Conservation (phyloP, 176 grass and related monocot genomes). For the Avena sativa region DNA sequence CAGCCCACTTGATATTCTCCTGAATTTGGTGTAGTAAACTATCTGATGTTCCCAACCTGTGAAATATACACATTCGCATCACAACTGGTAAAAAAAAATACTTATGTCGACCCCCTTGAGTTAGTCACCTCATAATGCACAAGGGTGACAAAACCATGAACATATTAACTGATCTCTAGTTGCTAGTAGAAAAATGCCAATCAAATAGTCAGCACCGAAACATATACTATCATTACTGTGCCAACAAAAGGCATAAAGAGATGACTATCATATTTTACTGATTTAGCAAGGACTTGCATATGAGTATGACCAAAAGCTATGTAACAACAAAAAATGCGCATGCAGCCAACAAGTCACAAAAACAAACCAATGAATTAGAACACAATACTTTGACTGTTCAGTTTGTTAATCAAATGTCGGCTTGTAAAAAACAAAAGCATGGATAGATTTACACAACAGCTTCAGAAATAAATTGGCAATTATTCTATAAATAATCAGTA, state of each 20-base stretch:
- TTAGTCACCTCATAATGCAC: neutral
- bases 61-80: conserved; percentile 20
- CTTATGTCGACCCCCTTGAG: neutral
- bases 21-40: conserved; percentile 88
- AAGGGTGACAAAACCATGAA: neutral
- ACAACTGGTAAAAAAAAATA: conserved; percentile 22
- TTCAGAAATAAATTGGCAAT: conserved; percentile 17
- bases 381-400: neutral
- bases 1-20: conserved; percentile 99
- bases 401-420: neutral
- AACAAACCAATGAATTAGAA: neutral
- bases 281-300: conserved; percentile 16
- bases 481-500: neutral
- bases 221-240: neutral
- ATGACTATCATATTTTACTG: neutral
- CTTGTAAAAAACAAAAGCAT: neutral
- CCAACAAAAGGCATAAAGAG: neutral
- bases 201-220: neutral
- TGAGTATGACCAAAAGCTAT: conserved; percentile 2
- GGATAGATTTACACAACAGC: neutral
- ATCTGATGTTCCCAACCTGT: conserved; percentile 92
- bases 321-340: conserved; percentile 7
- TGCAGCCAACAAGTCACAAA: neutral
- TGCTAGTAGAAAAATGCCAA: conserved; percentile 14
- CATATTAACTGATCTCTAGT: neutral